Base-by-base conservation (phyloP, 2,329 filamentous ascomycete genomes). In the Pseudogymnoascus sp. region DNA sequence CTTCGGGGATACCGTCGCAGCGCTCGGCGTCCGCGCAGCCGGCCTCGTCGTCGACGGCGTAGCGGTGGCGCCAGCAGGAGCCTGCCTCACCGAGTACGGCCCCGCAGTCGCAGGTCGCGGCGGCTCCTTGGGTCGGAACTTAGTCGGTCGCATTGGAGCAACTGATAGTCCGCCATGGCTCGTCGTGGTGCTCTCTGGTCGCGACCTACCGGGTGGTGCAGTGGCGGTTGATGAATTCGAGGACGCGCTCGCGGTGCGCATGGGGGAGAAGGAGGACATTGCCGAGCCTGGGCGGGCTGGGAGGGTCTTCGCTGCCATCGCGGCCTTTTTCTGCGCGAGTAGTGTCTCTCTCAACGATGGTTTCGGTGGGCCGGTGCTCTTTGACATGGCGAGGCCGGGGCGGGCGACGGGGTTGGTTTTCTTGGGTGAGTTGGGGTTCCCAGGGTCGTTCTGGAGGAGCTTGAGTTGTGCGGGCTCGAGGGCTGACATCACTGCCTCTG, bases 261-360 rank as follows among this genome's bases (percentile, higher is more conserved):
- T 77, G 1, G 83, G 83, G 4, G 84, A 84, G 64, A 87, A 80
- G 41, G 83, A 78, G 11, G 85, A 80, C 85, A 88, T 87, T 63
- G 85, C 84, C 36, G 85, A 88, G 8, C 84, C 85, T 1, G 85
- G 85, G 7, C 85, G 78, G 23, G 80, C 73, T 10, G 83, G 85
- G 1, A 86, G 73, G 62, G 80, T 83, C 66, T 77, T 81, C 62
- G 79, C 73, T 37, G 81, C 77, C 69, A 84, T 69, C 4, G 78
- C 73, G 25, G 83, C 85, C 70, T 80, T 91, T 77, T 92, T 93
- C 73, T 93, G 89, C 5, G 92, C 92, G 71, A 92, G 79, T 81
- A 97, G 92, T 3, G 90, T 82, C 71, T 96, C 93, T 67, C 90
- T 88, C 25, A 97, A 77, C 10, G 90, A 90, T 10, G 85, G 83